Percentiles rank a stretch among this genome's conserved stretches.
These are phyloP conservation scores for Raffaelea ambrosiae DNA, from an alignment of 2,329 filamentous ascomycete species.

Conservation along the genomic window DNA sequence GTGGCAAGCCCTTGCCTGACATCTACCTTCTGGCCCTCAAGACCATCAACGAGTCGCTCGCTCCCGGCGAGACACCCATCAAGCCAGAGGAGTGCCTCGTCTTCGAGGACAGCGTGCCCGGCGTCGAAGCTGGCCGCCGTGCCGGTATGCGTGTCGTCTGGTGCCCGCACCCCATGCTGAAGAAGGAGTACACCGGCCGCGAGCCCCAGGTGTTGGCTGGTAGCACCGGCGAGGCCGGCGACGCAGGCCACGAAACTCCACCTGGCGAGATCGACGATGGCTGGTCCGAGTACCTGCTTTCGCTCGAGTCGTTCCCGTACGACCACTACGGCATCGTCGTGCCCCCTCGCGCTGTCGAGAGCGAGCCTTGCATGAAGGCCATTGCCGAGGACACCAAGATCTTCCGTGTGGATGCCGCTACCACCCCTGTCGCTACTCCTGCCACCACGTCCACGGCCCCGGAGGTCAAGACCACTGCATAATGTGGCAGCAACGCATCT, in stretches of 20 bases:
- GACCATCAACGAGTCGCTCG: slow-evolving; percentile 70
- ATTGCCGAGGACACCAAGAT: slow-evolving; percentile 12
- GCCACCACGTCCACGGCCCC: too few species aligned
- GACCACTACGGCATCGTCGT: slow-evolving; percentile 50
- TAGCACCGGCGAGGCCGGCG: slow-evolving; percentile 58
- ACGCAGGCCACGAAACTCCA: slow-evolving; percentile 41
- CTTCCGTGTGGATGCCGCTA: too few species aligned
- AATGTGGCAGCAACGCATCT: too few species aligned
- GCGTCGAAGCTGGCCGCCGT: slow-evolving; percentile 80
- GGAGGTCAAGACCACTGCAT: too few species aligned
- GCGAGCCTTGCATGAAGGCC: slow-evolving; percentile 33
- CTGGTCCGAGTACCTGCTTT: slow-evolving; percentile 48
- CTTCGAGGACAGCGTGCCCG: slow-evolving; percentile 91
- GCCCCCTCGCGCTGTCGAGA: slow-evolving; percentile 32
- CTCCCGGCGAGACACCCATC: slow-evolving; percentile 55
- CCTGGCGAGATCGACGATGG: slow-evolving; percentile 51
- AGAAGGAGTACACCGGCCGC: slow-evolving; percentile 65
- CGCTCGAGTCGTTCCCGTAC: slow-evolving; percentile 48
- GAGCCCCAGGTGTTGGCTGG: slow-evolving; percentile 81
- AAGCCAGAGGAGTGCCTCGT: slow-evolving; percentile 83
- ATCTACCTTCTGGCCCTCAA: slow-evolving; percentile 84
- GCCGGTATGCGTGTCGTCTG: slow-evolving; percentile 94
- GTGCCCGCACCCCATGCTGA: slow-evolving; percentile 75
- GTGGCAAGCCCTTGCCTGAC: slow-evolving; percentile 92
- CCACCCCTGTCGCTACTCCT: too few species aligned